Conservation (phyloP, 1,284 basidiomycete species). For the Ceratobasidium sp. region DNA sequence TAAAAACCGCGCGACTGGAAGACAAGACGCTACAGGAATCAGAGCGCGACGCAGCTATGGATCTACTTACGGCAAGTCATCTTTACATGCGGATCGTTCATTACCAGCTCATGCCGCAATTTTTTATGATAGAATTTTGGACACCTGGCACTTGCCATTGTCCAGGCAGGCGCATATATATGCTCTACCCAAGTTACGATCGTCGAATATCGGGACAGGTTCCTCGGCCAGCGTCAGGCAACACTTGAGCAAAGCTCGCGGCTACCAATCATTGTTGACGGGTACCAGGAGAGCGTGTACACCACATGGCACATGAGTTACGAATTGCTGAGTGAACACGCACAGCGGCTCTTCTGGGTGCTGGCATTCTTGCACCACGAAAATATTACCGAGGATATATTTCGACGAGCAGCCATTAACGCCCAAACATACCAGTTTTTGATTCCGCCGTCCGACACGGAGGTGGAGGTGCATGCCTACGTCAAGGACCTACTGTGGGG, state of each 20-base stretch:
- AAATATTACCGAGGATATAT: background rate
- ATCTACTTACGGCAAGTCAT: background rate
- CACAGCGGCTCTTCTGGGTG: conserved; percentile 1
- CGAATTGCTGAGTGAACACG: background rate
- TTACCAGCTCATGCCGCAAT: background rate
- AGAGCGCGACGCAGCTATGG: background rate
- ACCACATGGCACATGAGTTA: conserved; percentile 25
- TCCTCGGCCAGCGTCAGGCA: background rate
- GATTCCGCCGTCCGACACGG: background rate
- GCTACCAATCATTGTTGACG: background rate
- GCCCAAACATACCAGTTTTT: no score
- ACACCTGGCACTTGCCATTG: conserved; percentile 28
- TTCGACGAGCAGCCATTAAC: background rate
- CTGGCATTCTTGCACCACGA: conserved; percentile 1
- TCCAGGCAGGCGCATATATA: conserved; percentile 35
- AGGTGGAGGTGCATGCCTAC: background rate
- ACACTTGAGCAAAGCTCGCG: background rate
- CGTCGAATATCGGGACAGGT: background rate
- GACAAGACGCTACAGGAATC: background rate
- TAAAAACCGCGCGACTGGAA: background rate
- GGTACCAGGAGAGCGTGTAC: conserved; percentile 18
- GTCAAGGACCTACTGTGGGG: no score
- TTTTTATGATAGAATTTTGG: conserved; percentile 14
- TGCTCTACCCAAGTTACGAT: background rate
- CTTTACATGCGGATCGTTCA: no score